Percentiles rank a stretch among this genome's conserved stretches.
Evolutionary conservation across 2,329 filamentous ascomycete genomes (phyloP).

Genomic region (Xylaria sp.): DNA sequence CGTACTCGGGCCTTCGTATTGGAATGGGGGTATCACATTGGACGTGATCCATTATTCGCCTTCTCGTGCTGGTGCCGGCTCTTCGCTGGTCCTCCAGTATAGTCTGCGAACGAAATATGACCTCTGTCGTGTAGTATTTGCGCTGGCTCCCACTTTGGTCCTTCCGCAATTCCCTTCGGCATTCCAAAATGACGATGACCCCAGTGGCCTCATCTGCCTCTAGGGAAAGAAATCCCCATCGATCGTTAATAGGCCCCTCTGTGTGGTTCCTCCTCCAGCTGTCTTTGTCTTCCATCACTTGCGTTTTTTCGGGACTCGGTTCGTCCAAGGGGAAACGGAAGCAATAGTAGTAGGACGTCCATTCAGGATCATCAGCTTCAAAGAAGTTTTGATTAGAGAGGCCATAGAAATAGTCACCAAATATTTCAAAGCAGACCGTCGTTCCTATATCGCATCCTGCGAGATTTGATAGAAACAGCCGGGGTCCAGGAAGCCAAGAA

Average conservation of each 20-base stretch:
- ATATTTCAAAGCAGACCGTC: constrained; percentile 74
- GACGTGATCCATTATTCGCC: constrained; percentile 41
- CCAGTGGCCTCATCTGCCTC: constrained; percentile 64
- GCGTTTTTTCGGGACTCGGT: constrained; percentile 47
- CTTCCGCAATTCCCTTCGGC: constrained; percentile 68
- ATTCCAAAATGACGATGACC: constrained; percentile 67
- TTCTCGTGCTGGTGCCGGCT: constrained; percentile 24
- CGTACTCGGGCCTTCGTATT: constrained; percentile 44
- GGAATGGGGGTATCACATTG: constrained; percentile 6
- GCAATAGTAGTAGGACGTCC: constrained; percentile 73
- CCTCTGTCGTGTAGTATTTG: constrained; percentile 67
- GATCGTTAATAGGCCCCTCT: constrained; percentile 75
- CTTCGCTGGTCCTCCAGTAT: constrained; percentile 7
- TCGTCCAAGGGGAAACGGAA: constrained; percentile 63
- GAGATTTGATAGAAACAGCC: constrained; percentile 61
- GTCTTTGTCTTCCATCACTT: constrained; percentile 50
- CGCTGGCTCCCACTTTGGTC: constrained; percentile 62
- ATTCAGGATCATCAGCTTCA: constrained; percentile 67
- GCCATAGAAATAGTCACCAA: constrained; percentile 69
- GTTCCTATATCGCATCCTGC: constrained; percentile 69
- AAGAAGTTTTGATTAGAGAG: constrained; percentile 69
- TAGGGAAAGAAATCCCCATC: constrained; percentile 72
- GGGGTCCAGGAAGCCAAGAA: constrained; percentile 47
- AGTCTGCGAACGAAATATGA: constrained; percentile 48
- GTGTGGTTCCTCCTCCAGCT: constrained; percentile 70